Conservation (phyloP, 169 alveolate species). For the Cryptosporidium andersoni region DNA sequence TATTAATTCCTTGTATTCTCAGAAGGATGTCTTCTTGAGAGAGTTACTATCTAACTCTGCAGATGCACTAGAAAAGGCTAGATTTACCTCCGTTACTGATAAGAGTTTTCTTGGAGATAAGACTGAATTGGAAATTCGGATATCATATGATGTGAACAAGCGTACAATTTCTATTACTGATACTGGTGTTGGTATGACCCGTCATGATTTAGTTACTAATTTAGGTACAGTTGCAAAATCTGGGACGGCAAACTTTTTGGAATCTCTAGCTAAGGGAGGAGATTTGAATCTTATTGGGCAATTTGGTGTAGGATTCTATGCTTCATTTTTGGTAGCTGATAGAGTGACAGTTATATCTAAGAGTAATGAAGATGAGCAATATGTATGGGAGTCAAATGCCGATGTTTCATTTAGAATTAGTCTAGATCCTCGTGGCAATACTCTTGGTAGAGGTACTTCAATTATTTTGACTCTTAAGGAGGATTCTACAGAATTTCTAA, state of each 20-base stretch:
- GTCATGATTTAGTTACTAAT: constrained; percentile 96
- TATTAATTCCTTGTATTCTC: constrained; percentile 97
- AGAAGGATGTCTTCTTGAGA: constrained; percentile 97
- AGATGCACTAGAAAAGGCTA: constrained; percentile 98
- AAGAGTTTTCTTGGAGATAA: constrained; percentile 33
- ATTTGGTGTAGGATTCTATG: constrained; percentile 99
- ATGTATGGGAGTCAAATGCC: constrained; percentile 97
- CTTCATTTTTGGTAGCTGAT: constrained; percentile 98
- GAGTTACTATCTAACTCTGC: constrained; percentile 99
- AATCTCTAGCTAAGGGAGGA: constrained; percentile 93
- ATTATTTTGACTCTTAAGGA: constrained; percentile 96
- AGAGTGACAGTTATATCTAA: constrained; percentile 95
- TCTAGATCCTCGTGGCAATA: constrained; percentile 96
- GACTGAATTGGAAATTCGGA: constrained; percentile 90
- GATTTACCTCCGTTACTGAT: constrained; percentile 83
- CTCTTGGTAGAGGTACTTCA: constrained; percentile 97
- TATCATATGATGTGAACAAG: constrained; percentile 91
- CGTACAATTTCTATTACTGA: constrained; percentile 95
- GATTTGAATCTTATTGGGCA: constrained; percentile 98
- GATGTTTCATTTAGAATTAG: constrained; percentile 93
- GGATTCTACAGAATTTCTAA: constrained; percentile 97
- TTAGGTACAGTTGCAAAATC: constrained; percentile 99
- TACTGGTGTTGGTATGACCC: constrained; percentile 99
- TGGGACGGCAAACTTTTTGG: constrained; percentile 98
- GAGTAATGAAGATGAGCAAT: constrained; percentile 91